Base-by-base conservation (phyloP, 257 asterid species). In the Parsonsia alboflavescens region DNA sequence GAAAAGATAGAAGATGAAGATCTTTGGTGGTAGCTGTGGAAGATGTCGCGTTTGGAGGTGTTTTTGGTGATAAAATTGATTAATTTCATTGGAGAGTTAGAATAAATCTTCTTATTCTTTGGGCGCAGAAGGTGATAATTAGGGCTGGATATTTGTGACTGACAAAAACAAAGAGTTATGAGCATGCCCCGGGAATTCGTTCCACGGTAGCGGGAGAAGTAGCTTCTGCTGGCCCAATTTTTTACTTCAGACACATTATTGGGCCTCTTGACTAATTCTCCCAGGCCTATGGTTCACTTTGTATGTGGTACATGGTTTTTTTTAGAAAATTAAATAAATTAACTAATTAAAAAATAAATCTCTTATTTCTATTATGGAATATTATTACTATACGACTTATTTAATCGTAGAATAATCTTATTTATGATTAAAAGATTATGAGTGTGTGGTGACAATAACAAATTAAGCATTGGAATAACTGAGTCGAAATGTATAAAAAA, bases 31-130 rank as follows among this genome's bases (percentile, higher is more conserved):
- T 59, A 74, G 70, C 22, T 81, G 10, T 48, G 82, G 66, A 66
- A 50, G 54, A 74, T 46, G 80, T 82, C 73, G 72, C 48, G 57
- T 64, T 70, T 80, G 63, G 90, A 59, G 21, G 73, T 53, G 36
- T 58, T 30, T 21, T 48, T 68, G 10, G 74, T 53, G 11, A 44
- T 30, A 4, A 56, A 30, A 45, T 64, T 6, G 61, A 56, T 22
- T 2, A 77, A 28, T 64, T 63, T 36, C 81, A 77, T 77, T 71
- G 17, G 53, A 56, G 42, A 57, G 24, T 63, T 17, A 7, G 10
- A 36, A 33, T 10, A 63, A 63, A 63, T 63, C 24, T 33, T n/a
- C 79, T 71, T 45, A 69, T 58, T 57, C 17, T 45, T 57, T 0
- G 75, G 75, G 6, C 45, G 57, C 15, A 28, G 42, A 16, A 26